A percentile compares a stretch with the other conserved stretches of the same genome.
Conservation (phyloP, 1,284 basidiomycete genomes). For the Sutorius eximius region DNA sequence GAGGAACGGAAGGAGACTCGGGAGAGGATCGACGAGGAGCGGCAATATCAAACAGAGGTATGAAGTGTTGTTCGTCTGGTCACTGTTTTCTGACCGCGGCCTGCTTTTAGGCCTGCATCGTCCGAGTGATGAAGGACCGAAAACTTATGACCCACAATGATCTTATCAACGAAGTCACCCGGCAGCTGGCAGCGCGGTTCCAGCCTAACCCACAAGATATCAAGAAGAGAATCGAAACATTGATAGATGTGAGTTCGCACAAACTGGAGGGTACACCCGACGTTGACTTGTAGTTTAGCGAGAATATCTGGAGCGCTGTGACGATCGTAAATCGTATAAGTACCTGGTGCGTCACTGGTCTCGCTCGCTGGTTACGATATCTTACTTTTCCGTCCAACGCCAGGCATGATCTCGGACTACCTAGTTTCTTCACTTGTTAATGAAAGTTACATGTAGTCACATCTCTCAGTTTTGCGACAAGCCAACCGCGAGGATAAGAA, state of each 20-base stretch:
- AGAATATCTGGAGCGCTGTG: conserved; percentile 78
- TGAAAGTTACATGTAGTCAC: conserved; percentile 1
- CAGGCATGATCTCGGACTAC: conserved; percentile 24
- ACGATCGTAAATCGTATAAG: conserved; percentile 80
- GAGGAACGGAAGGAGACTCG: conserved; percentile 92
- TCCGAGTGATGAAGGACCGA: conserved; percentile 96
- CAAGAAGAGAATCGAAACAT: conserved; percentile 91
- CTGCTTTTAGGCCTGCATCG: conserved; percentile 81
- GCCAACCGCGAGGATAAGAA: background rate
- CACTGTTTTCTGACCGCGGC: conserved; percentile 4
- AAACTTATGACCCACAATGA: conserved; percentile 90
- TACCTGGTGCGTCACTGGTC: conserved; percentile 52
- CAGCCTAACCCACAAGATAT: conserved; percentile 82
- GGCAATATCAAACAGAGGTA: conserved; percentile 89
- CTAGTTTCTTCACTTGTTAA: background rate
- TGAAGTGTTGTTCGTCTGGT: conserved; percentile 2
- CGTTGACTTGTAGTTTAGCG: conserved; percentile 45
- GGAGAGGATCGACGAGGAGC: conserved; percentile 90
- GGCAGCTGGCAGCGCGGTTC: conserved; percentile 84
- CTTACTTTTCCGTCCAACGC: background rate
- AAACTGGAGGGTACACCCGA: background rate
- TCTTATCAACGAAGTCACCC: conserved; percentile 88
- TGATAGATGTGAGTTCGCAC: conserved; percentile 79
- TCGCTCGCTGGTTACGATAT: background rate
- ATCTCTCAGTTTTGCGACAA: background rate